A percentile compares a stretch with the other conserved stretches of the same genome.
phyloP scores from a whole-genome alignment of 2,329 filamentous ascomycete genomes.

The Fusarium dimerum region DNA sequence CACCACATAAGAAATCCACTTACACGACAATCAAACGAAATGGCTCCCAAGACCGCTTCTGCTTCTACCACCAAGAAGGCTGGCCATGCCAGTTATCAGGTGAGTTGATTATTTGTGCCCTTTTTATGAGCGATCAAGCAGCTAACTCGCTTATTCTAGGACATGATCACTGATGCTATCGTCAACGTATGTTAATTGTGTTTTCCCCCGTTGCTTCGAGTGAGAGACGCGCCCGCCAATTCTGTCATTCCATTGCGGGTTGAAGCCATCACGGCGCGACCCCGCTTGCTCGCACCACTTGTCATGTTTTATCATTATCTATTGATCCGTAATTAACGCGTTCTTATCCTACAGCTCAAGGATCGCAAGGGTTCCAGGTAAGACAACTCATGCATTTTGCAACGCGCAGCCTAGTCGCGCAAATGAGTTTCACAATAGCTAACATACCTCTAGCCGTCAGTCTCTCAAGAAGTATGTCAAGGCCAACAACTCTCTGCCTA shows the following conservation, averaged over 20 bases:
- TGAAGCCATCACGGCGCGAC: constrained; percentile 23
- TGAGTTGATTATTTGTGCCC: constrained; percentile 36
- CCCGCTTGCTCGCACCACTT: constrained; percentile 8
- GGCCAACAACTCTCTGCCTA: constrained; percentile 52
- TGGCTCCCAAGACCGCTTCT: constrained; percentile 62
- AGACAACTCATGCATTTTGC: constrained; percentile 10
- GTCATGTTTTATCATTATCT: constrained; percentile 12
- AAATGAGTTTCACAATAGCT: constrained; percentile 9
- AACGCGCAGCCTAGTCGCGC: background rate
- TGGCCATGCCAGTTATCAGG: constrained; percentile 61
- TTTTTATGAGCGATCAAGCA: constrained; percentile 1
- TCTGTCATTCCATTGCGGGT: constrained; percentile 21
- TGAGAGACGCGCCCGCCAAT: constrained; percentile 33
- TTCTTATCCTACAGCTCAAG: constrained; percentile 52
- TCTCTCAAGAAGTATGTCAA: constrained; percentile 63
- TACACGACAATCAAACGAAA: constrained; percentile 39
- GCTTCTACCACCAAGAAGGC: constrained; percentile 49
- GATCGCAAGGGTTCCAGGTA: constrained; percentile 59
- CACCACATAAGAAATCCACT: constrained; percentile 17
- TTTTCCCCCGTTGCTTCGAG: constrained; percentile 34
- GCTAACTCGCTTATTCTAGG: constrained; percentile 39
- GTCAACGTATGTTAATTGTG: constrained; percentile 52
- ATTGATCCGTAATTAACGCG: constrained; percentile 43
- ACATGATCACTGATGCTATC: constrained; percentile 65
- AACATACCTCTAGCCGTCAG: constrained; percentile 49